phyloP scores from a whole-genome alignment of 306 rosid species.

The Lathyrus oleraceus region DNA sequence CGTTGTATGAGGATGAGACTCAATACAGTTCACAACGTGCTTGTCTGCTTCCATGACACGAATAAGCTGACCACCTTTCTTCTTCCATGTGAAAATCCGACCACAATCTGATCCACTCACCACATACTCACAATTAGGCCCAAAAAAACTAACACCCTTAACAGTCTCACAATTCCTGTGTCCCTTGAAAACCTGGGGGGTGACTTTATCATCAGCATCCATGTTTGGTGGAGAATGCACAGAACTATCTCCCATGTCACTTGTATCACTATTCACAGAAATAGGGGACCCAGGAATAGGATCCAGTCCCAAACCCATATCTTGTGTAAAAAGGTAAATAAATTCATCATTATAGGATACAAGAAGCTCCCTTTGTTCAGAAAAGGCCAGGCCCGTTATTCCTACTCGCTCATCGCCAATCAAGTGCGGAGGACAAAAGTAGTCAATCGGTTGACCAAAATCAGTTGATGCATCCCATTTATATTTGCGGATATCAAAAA shows the following conservation, averaged over 20 bases:
- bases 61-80: conserved; percentile 78
- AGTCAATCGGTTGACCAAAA: conserved; percentile 66
- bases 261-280: conserved; percentile 54
- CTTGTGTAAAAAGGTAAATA: conserved; percentile 80
- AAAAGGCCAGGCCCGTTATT: conserved; percentile 95
- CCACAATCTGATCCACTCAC: conserved; percentile 99
- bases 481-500: conserved; percentile 84
- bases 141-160: conserved; percentile 90
- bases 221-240: conserved; percentile 43
- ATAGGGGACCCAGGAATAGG: conserved; percentile 49
- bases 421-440: conserved; percentile 80
- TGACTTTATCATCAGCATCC: conserved; percentile 46
- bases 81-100: conserved; percentile 89
- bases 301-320: conserved; percentile 82
- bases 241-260: conserved; percentile 54
- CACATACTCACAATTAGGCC: conserved; percentile 90
- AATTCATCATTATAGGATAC: conserved; percentile 77
- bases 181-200: conserved; percentile 83
- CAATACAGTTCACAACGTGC: conserved; percentile 85
- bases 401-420: conserved; percentile 62
- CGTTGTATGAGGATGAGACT: conserved; percentile 84
- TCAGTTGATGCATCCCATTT: conserved; percentile 76
- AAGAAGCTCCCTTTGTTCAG: conserved; percentile 90
- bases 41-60: conserved; percentile 94
- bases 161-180: conserved; percentile 80